phyloP scores from a whole-genome alignment of 1,284 basidiomycete genomes.

The Vanrija pseudolonga region DNA sequence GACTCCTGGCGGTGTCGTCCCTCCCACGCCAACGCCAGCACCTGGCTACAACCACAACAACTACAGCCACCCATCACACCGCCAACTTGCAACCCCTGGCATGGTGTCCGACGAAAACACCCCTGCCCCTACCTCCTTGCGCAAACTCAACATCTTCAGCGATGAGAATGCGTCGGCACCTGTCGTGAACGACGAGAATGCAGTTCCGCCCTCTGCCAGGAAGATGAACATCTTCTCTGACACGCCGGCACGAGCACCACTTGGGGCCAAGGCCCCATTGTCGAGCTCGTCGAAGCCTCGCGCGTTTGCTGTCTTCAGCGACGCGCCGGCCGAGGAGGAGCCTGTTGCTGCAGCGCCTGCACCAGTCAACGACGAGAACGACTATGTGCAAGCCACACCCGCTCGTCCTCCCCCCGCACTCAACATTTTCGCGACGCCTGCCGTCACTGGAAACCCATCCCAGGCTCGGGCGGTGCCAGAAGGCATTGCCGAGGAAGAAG shows the following conservation, averaged over 20 bases:
- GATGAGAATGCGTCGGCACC: slow-evolving; percentile 20
- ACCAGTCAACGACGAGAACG: slow-evolving; percentile 28
- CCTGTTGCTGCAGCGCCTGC: neutral
- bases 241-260: slow-evolving; percentile 40
- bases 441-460: neutral
- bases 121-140: slow-evolving; percentile 5
- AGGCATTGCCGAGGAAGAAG: slow-evolving; percentile 11
- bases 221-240: slow-evolving; percentile 43
- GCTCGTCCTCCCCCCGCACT: slow-evolving; percentile 6
- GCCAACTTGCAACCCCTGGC: no score
- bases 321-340: slow-evolving; percentile 7
- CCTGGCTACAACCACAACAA: slow-evolving; percentile 1
- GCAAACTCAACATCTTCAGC: slow-evolving; percentile 30
- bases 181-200: slow-evolving; percentile 34
- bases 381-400: slow-evolving; percentile 9
- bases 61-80: no score
- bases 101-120: slow-evolving; percentile 29
- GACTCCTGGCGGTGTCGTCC: slow-evolving; percentile 37
- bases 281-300: slow-evolving; percentile 24
- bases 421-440: slow-evolving; percentile 11
- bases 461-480: neutral
- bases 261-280: slow-evolving; percentile 26
- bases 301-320: slow-evolving; percentile 31
- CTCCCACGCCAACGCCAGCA: slow-evolving; percentile 49
- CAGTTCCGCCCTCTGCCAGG: slow-evolving; percentile 21